Evolutionary conservation across 371 early-diverging fungal genomes (phyloP), one percentile per base, ranked within the genome.

Genomic region (Coemansia sp.): DNA sequence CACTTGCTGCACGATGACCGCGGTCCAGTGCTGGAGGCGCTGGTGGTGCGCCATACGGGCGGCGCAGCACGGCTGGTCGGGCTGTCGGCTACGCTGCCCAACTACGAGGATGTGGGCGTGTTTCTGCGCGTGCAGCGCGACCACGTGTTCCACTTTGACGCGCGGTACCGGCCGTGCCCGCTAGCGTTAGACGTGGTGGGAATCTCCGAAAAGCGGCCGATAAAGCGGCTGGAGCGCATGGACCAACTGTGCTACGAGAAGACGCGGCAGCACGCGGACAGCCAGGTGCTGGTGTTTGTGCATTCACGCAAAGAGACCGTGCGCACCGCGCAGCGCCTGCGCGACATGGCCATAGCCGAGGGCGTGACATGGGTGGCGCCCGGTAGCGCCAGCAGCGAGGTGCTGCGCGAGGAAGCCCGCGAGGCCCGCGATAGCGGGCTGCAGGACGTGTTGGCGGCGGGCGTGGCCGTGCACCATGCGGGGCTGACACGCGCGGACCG

Each of bases 1-100:
- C 99, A 99, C 76, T 84, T 99, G 80, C 81, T 99, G 53, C 97
- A 99, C 76, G 99, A 99, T 77, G 94, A 93, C 26, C 94, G 99
- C 82, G 99, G 99, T 20, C 94, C 98, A 1, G 99, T 99, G 2
- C 79, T 99, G 10, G 99, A 99, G 82, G 85, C 91, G 52, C 90
- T 99, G 62, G 94, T 99, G 33, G n/a, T n/a, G n/a, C n/a, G n/a
- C n/a, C n/a, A n/a, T n/a, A n/a, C n/a, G n/a, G n/a, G n/a, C n/a
- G n/a, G 89, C 92, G 20, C 95, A 97, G 80, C 89, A 90, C 89
- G 99, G 49, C 84, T 99, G 49, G 94, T 99, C 5, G 99, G 98
- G 58, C 84, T 99, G 12, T 88, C 89, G 11, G 99, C 99, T n/a
- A 99, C 99, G 4, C 80, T 99, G 42, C 99, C 99, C 30, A 99